phyloP scores from a whole-genome alignment of 495 filamentous ascomycete species.

The Penicillium samsonianum region DNA sequence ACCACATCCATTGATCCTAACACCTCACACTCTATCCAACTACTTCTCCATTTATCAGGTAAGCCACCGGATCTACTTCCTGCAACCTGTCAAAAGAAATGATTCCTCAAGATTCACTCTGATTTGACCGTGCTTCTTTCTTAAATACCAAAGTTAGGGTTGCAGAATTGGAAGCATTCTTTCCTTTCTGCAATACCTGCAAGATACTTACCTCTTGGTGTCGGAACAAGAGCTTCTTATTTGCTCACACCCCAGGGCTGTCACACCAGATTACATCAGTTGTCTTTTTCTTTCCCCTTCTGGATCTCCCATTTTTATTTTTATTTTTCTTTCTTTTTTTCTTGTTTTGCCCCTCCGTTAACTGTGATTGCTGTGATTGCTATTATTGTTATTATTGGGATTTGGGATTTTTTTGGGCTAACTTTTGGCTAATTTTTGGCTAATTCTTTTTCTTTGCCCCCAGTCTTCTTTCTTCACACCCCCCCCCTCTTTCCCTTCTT shows the following conservation, averaged over 20 bases:
- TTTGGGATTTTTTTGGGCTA: no score
- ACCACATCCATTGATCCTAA: neutral
- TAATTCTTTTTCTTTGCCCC: neutral
- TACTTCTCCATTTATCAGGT: neutral
- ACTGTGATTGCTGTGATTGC: constrained; percentile 13
- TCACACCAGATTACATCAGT: constrained; percentile 18
- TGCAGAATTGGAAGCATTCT: neutral
- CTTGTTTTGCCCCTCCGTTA: constrained; percentile 8
- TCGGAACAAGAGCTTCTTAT: constrained; percentile 8
- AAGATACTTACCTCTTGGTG: constrained; percentile 7
- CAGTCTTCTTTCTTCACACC: neutral
- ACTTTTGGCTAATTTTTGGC: constrained; percentile 2
- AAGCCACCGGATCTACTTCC: neutral
- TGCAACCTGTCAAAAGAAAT: constrained; percentile 6
- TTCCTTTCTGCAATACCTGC: neutral
- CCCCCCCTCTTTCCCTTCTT: constrained; percentile 1
- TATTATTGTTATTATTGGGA: neutral
- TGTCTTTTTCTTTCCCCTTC: constrained; percentile 18
- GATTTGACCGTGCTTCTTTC: neutral
- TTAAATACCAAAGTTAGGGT: neutral
- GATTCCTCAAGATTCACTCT: neutral
- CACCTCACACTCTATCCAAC: neutral
- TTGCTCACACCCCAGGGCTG: constrained; percentile 1
- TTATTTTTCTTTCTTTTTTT: neutral
- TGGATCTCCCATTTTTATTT: constrained; percentile 21